These are phyloP conservation scores for Rubia yunnanensis DNA, from an alignment of 257 asterid genomes.

Conservation along the genomic window DNA sequence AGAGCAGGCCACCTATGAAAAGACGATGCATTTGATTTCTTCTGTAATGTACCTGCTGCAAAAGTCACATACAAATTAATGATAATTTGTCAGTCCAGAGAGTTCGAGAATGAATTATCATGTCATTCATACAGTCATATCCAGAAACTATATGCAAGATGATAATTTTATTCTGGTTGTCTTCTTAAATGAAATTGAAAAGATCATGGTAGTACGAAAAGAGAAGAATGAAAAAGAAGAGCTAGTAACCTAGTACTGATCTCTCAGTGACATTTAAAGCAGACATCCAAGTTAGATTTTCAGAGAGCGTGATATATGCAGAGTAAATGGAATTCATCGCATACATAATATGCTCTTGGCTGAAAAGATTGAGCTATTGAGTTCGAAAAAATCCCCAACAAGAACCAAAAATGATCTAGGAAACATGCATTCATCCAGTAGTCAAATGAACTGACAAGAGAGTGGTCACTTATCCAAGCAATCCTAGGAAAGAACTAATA, in stretches of 20 bases:
- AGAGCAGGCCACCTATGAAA: slow-evolving; percentile 17
- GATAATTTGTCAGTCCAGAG: no score
- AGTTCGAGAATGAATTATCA: no score
- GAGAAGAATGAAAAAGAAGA: no score
- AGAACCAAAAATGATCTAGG: background rate
- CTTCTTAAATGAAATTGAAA: no score
- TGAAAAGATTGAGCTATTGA: background rate
- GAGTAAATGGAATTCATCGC: background rate
- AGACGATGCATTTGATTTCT: slow-evolving; percentile 14
- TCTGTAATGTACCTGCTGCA: slow-evolving; percentile 34
- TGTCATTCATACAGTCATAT: no score
- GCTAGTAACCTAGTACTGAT: no score
- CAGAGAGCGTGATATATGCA: no score
- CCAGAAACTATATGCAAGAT: no score
- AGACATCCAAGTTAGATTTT: background rate
- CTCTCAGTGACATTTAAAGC: background rate
- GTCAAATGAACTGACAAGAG: background rate
- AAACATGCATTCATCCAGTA: background rate
- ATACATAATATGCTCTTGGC: background rate
- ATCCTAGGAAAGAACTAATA: background rate
- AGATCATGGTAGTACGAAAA: no score
- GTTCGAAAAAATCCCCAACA: background rate
- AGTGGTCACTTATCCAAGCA: background rate
- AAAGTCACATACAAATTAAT: background rate
- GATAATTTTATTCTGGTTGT: no score